A percentile compares a stretch with the other conserved stretches of the same genome.
phyloP scores from a whole-genome alignment of 306 rosid genomes.

The Biancaea sappan region DNA sequence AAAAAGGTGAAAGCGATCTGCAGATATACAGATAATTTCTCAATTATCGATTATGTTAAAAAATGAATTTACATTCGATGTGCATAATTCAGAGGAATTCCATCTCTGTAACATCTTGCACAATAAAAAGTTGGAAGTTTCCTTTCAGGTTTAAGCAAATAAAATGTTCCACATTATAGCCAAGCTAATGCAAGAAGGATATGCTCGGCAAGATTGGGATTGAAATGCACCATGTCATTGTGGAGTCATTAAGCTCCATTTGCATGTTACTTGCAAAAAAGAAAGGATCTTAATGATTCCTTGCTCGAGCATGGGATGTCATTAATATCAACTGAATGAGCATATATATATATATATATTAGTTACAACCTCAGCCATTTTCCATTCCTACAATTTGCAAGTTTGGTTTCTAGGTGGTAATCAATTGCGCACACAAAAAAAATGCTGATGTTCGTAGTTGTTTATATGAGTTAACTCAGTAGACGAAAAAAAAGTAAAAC shows the following conservation, averaged over 20 bases:
- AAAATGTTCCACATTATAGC: not conserved
- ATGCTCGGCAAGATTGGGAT: not conserved
- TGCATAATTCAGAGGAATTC: constrained; percentile 8
- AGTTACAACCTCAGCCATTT: not conserved
- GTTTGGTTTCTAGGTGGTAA: constrained; percentile 13
- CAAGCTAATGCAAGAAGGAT: not conserved
- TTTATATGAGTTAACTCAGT: not conserved
- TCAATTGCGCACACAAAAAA: no score
- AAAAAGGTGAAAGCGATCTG: constrained; percentile 95
- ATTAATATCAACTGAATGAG: no score
- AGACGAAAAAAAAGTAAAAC: constrained; percentile 4
- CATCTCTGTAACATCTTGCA: not conserved
- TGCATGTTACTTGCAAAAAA: no score
- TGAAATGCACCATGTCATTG: not conserved
- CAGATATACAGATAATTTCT: constrained; percentile 39
- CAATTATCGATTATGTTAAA: constrained; percentile 1
- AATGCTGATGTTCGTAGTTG: not conserved
- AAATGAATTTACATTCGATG: not conserved
- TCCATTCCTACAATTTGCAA: constrained; percentile 19
- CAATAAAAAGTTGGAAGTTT: no score
- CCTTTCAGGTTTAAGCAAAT: constrained; percentile 5
- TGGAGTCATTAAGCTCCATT: no score
- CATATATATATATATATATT: no score
- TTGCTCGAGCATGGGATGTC: no score
- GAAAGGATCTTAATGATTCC: no score